Evolutionary conservation across 176 grass and related monocot genomes (phyloP), one percentile per base, ranked within the genome.

Genomic region (Oropetium thomaeum): DNA sequence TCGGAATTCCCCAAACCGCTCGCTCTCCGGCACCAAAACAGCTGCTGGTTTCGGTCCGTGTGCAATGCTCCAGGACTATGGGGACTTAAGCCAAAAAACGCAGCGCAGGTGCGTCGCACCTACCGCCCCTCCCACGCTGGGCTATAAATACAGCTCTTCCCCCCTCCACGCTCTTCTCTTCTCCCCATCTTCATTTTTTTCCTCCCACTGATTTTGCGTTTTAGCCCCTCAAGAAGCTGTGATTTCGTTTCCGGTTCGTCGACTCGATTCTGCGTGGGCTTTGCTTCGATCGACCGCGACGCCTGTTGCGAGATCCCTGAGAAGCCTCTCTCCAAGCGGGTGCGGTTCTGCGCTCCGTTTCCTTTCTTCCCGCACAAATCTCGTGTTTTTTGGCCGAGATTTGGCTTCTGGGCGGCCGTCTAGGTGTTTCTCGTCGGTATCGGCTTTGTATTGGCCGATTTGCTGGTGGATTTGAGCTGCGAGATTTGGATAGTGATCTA

Each of bases 221-320:
- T 75, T 70, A 47, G 57, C 76, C 81, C 86, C 30, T 65, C 44
- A 26, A 25, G 37, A 88, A 88, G 30, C 14, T 17, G 4, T 1
- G 63, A 88, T 65, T 88, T 70, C 19, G 45, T 1, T 27, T 0
- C 57, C 13, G 20, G 23, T 48, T 76, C 81, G 19, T 33, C 57
- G 38, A 19, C 70, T 42, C 7, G 63, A 62, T 70, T 59, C 86
- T 0, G 34, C 10, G 43, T 4, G 16, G 11, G 10, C 43, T 25
- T 30, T 14, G 75, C 81, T 75, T 22, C 70, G 55, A 79, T 70
- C 81, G 81, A 70, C 70, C 81, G 31, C 81, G 70, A 75, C 48
- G 70, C 29, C 8, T 0, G 4, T 4, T 19, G 31, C 19, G 27
- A 38, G 75, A 30, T 45, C 38, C 3, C 20, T 53, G 25, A 25